Evolutionary conservation across 805 yeast genomes (phyloP).

Genomic region (Candida nonsorbophila): DNA sequence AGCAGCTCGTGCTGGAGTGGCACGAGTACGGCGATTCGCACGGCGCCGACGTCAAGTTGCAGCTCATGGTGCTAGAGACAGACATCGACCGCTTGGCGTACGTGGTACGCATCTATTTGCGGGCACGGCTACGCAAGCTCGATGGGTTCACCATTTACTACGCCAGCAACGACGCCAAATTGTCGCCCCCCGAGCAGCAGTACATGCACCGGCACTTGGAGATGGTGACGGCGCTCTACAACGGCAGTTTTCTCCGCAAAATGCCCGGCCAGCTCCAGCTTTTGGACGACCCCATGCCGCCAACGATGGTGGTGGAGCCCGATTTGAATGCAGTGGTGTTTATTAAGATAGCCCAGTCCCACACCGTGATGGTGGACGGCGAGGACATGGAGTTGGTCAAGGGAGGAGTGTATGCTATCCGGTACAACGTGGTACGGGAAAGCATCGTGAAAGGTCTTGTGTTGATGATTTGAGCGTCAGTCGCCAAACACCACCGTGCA

Average conservation of each 20-base stretch:
- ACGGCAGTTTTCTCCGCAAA: conserved; percentile 56
- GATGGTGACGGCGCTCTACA: conserved; percentile 60
- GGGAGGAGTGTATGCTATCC: conserved; percentile 71
- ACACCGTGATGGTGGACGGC: conserved; percentile 15
- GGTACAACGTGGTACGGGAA: conserved; percentile 46
- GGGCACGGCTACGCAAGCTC: conserved; percentile 72
- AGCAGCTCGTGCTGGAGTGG: conserved; percentile 71
- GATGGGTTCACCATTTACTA: conserved; percentile 65
- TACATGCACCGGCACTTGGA: conserved; percentile 69
- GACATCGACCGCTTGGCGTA: conserved; percentile 86
- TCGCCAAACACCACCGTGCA: no score
- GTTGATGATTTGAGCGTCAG: conserved; percentile 21
- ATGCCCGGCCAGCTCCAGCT: conserved; percentile 67
- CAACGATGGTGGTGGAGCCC: conserved; percentile 76
- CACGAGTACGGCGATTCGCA: conserved; percentile 66
- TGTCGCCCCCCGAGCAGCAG: conserved; percentile 56
- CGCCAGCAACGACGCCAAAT: conserved; percentile 7
- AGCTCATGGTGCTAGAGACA: conserved; percentile 80
- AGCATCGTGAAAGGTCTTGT: no score
- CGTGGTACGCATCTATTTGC: conserved; percentile 70
- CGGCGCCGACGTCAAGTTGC: conserved; percentile 59
- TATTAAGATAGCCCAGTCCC: conserved; percentile 28
- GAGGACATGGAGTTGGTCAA: conserved; percentile 53
- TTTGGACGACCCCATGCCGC: conserved; percentile 61
- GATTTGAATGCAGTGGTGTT: conserved; percentile 75